Base-by-base conservation (phyloP, 2,329 filamentous ascomycete genomes). In the Aspergillus aculeatus region DNA sequence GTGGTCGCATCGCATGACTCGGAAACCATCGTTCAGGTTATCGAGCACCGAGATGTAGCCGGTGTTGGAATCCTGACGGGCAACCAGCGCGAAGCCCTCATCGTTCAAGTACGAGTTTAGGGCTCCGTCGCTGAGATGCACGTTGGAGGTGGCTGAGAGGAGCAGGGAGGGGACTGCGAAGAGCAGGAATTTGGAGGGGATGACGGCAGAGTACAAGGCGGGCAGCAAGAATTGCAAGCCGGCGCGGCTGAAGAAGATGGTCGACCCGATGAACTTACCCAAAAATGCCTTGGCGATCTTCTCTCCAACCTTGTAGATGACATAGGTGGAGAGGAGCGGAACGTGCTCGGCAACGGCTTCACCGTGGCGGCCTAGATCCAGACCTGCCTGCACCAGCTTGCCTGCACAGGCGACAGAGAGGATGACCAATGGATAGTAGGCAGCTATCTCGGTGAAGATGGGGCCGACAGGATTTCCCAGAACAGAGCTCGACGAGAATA, bases 1-100 rank as follows among this genome's bases (percentile, higher is more conserved):
- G 75, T 99, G 95, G 69, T 98, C 95, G 73, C 92, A 97, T 61
- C 95, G 86, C 82, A 99, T 85, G 16, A 93, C 86, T 1, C 92
- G 85, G 76, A 91, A 97, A 1, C 87, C 84, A 44, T 86, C 81
- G 5, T 87, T 77, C 7, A 82, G 72, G 71, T 87, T 95, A 66
- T 99, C 91, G 26, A 97, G 73, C 1, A 99, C 91, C 0, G 94
- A 96, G 48, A 99, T 82, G 71, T 99, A 98, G 6, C 95, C 95
- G 0, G 95, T 98, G 52, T 89, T 76, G 0, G 92, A 96, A 75
- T 98, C 95, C 65, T 85, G 83, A 11, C 95, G 87, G 51, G 92
- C 93, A 49, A 98, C 73, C 1, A 98, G 77, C 1, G 85, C 84
- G 83, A 89, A 98, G 16, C 89, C 86, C 38, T 89, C 82, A 1